A percentile compares a stretch with the other conserved stretches of the same genome.
These are phyloP conservation scores for Sphaerulina musiva DNA, from an alignment of 2,329 filamentous ascomycete genomes.

Conservation along the genomic window DNA sequence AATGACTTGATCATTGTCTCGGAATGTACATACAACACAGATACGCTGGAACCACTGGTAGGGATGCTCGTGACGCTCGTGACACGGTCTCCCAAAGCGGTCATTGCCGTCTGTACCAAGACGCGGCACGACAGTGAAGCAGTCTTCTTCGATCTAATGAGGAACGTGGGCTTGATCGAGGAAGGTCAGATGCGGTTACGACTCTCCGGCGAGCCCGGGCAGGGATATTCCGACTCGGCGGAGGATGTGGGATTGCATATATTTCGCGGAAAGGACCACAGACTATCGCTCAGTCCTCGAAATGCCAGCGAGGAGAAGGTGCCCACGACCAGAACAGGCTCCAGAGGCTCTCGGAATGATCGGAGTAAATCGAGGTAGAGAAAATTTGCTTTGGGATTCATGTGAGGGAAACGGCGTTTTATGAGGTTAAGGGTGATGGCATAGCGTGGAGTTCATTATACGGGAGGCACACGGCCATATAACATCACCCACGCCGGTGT, in stretches of 20 bases:
- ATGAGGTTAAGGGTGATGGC: background rate
- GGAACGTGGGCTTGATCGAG: slow-evolving; percentile 28
- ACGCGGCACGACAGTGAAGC: slow-evolving; percentile 60
- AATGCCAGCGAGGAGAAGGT: slow-evolving; percentile 28
- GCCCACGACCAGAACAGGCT: slow-evolving; percentile 12
- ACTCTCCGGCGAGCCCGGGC: slow-evolving; percentile 31
- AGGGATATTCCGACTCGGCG: slow-evolving; percentile 34
- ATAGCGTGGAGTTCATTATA: background rate
- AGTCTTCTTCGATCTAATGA: slow-evolving; percentile 59
- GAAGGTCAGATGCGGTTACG: slow-evolving; percentile 28
- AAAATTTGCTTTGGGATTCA: background rate
- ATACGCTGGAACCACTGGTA: slow-evolving; percentile 59
- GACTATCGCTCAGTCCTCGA: slow-evolving; percentile 29
- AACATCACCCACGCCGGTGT: no score
- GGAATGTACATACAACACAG: slow-evolving; percentile 68
- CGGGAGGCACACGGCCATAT: background rate
- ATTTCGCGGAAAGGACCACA: slow-evolving; percentile 30
- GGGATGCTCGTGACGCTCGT: slow-evolving; percentile 48
- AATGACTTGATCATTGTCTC: slow-evolving; percentile 59
- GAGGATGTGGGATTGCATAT: slow-evolving; percentile 33
- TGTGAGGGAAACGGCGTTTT: background rate
- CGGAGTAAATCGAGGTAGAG: slow-evolving; percentile 17
- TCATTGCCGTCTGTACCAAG: slow-evolving; percentile 59
- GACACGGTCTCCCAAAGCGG: slow-evolving; percentile 42
- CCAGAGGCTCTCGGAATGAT: slow-evolving; percentile 2